Evolutionary conservation across 805 yeast species (phyloP), one percentile per base, ranked within the genome.

Genomic region (Starmerella asiatica): DNA sequence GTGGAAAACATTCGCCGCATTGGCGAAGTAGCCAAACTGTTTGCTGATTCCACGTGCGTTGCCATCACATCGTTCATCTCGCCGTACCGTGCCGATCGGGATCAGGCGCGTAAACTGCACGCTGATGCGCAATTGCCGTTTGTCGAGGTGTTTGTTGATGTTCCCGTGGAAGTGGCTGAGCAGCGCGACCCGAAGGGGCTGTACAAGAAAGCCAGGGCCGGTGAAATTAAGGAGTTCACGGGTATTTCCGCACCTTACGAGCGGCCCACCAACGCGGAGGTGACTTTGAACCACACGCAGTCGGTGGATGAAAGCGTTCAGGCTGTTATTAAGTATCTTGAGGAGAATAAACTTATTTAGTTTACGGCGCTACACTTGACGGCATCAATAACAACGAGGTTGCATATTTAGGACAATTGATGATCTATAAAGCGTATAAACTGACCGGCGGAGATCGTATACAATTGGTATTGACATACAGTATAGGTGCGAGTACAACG

Each of bases 181-280:
- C 72, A 83, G 61, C 82, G 97, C 65, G 97, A 88, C 61, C 97
- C 97, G 48, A 88, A 88, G 67, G 97, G 97, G 11, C 67, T 88
- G 50, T 88, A 88, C 68, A 85, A 85, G 64, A 88, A 88, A 70
- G 97, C 97, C 15, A 76, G 96, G 61, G 91, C 85, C 56, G 97
- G 97, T 27, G 65, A 79, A 45, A 86, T 86, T 60, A 82, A 82
- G 63, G 94, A 86, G 57, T 86, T 86, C 65, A 86, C 97, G 14
- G 97, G 97, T 42, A 79, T 86, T 42, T 76, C 85, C 48, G 96
- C 95, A 9, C 97, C 97, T 29, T 86, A 86, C 60, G 97, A 86
- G 67, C 91, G 81, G 3, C 97, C 97, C 37, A 79, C 70, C 50
- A 55, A 62, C 27, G 83, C 97, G 21, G 97, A 86, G 64, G 68